Conservation (phyloP, 2,329 filamentous ascomycete genomes). For the Colletotrichum sp. region DNA sequence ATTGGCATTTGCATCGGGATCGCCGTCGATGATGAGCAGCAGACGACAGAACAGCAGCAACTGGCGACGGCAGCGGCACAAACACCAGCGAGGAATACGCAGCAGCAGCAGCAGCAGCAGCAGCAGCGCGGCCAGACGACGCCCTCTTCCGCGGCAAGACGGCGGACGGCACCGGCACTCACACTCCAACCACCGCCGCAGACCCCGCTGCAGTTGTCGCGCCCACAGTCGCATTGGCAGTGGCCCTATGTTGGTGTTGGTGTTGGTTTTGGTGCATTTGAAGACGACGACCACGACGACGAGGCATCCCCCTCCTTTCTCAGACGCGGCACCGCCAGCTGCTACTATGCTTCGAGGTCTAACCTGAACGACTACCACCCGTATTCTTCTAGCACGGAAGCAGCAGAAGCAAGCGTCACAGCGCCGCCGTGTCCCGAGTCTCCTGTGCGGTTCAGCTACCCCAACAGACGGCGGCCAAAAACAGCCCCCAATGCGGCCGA, state of each 20-base stretch:
- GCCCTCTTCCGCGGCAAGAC: neutral
- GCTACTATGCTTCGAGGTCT: neutral
- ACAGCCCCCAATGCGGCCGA: conserved; percentile 9
- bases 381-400: neutral
- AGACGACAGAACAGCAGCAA: neutral
- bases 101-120: conserved; percentile 10
- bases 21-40: conserved; percentile 11
- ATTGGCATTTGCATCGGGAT: conserved; percentile 15
- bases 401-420: neutral
- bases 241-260: neutral
- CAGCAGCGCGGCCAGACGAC: neutral
- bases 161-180: conserved; percentile 7
- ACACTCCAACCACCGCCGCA: neutral
- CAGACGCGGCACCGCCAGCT: neutral
- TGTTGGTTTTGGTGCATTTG: neutral
- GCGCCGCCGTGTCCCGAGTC: conserved; percentile 1
- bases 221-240: neutral
- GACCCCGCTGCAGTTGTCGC: conserved; percentile 2
- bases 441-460: conserved; percentile 19
- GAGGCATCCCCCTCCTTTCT: neutral
- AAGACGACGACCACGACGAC: neutral
- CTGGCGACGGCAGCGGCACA: neutral
- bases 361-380: neutral
- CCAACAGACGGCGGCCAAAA: conserved; percentile 15
- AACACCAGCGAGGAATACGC: neutral